Conservation (phyloP, 2,329 filamentous ascomycete species). For the Pestalotiopsis sp. region DNA sequence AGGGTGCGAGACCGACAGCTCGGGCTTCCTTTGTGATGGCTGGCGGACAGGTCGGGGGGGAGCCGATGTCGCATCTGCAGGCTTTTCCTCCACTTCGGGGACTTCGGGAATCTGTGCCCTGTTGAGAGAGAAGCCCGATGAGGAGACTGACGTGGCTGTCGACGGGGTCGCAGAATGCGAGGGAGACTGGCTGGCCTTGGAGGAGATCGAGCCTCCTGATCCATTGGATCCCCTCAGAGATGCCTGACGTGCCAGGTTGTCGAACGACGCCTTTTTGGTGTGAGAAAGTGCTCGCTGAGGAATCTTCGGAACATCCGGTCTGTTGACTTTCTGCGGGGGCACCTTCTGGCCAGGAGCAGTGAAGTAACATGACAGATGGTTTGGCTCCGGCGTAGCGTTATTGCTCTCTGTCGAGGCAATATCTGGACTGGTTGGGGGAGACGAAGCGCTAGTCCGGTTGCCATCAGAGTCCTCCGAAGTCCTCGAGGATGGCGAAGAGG, state of each 20-base stretch:
- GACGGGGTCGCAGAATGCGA: slow-evolving; percentile 61
- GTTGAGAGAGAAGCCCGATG: slow-evolving; percentile 30
- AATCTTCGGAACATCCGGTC: slow-evolving; percentile 55
- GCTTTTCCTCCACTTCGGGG: slow-evolving; percentile 32
- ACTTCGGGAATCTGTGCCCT: slow-evolving; percentile 29
- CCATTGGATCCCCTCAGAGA: slow-evolving; percentile 55
- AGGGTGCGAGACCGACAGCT: slow-evolving; percentile 49
- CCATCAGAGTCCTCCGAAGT: slow-evolving; percentile 71
- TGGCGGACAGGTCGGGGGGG: slow-evolving; percentile 19
- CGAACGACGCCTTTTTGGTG: slow-evolving; percentile 81
- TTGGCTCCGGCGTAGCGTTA: slow-evolving; percentile 60
- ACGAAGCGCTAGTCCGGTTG: slow-evolving; percentile 58
- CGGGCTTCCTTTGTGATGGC: slow-evolving; percentile 28
- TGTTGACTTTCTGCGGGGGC: slow-evolving; percentile 36
- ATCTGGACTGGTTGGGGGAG: slow-evolving; percentile 71
- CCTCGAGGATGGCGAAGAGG: slow-evolving; percentile 52
- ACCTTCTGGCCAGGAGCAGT: slow-evolving; percentile 52
- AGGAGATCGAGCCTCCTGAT: slow-evolving; percentile 54
- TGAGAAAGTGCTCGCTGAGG: slow-evolving; percentile 82
- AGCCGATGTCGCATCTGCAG: slow-evolving; percentile 29
- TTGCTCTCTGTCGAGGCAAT: slow-evolving; percentile 57
- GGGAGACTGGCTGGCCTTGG: slow-evolving; percentile 58
- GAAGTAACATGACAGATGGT: slow-evolving; percentile 71
- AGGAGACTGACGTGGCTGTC: slow-evolving; percentile 50
- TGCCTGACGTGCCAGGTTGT: slow-evolving; percentile 67